Conservation (phyloP, 1,139 yeast species). For the Yamadazyma diddensiae region DNA sequence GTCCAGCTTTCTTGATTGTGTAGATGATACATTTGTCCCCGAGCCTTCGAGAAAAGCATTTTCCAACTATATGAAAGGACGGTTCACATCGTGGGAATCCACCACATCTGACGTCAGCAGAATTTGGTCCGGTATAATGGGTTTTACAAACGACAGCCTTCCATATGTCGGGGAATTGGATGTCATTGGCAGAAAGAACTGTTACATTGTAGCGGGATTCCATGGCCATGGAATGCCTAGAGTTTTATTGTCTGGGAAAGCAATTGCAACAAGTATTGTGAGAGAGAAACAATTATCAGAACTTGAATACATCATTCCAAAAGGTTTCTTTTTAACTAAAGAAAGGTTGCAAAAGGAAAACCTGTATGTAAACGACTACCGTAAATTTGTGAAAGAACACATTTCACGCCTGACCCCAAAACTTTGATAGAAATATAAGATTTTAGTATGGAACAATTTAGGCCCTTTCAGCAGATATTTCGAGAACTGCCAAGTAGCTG, state of each 20-base stretch:
- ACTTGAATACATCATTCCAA: conserved; percentile 6
- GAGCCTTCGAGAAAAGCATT: conserved; percentile 13
- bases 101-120: conserved; percentile 38
- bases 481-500: no score
- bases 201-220: conserved; percentile 39
- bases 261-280: conserved; percentile 6
- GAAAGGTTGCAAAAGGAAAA: conserved; percentile 6
- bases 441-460: no score
- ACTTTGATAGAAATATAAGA: background rate
- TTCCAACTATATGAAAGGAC: conserved; percentile 17
- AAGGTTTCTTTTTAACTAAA: conserved; percentile 6
- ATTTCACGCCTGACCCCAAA: background rate
- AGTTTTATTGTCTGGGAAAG: conserved; percentile 19
- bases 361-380: conserved; percentile 1
- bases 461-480: no score
- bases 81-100: conserved; percentile 20
- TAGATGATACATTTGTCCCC: conserved; percentile 18
- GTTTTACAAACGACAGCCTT: conserved; percentile 28
- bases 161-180: conserved; percentile 32
- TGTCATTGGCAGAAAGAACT: conserved; percentile 15
- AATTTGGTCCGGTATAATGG: conserved; percentile 40
- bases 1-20: conserved; percentile 15
- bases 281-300: conserved; percentile 5
- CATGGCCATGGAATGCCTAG: conserved; percentile 51
- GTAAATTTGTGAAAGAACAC: conserved; percentile 1